Base-by-base conservation (phyloP, 176 grass and related monocot species). In the maize (Zea mays) region DNA sequence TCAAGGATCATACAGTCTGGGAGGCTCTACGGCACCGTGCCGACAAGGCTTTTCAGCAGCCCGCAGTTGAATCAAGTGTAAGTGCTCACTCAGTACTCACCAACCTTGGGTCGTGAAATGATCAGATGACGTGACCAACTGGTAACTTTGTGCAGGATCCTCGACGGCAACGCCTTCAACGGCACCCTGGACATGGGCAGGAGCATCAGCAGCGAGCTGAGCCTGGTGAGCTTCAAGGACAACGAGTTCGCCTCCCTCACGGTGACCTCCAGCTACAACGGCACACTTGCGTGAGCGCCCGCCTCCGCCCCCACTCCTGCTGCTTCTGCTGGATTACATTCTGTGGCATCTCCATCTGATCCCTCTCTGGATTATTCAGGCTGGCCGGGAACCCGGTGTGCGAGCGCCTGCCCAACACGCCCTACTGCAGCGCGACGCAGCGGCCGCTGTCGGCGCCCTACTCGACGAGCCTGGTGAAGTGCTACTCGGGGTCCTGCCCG, bases 331-430 rank as follows among this genome's bases (percentile, higher is more conserved):
- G 8, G 6, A 27, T 27, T 27, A 27, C 27, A 56, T 7, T 46
- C 20, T 27, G 19, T 40, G 52, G 8, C n/a, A 55, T 66, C 51
- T 62, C 71, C 52, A 16, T 66, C 15, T 59, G 43, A 71, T 39
- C 36, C 62, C 5, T 34, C 27, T 38, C 44, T 9, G 16, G 15
- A 59, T 10, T 14, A 2, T 57, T 56, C 89, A 98, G 95, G 72
- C 89, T 98, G n/a, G 61, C 74, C 11, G 96, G 96, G 46, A 99
- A 99, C 71, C 96, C 96, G n/a, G 75, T 87, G 56, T 99, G 96
- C 85, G 6, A 69, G 1, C 69, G 2, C 3, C 37, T 62, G 37
- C 8, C 71, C 4, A 81, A 80, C 56, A 78, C 54, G 36, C 34
- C 38, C 27, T 92, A 85, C 71, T 99, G 96, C 85, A 89, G 67